Evolutionary conservation across 805 yeast genomes (phyloP).

Genomic region (Lipomyces kockii): DNA sequence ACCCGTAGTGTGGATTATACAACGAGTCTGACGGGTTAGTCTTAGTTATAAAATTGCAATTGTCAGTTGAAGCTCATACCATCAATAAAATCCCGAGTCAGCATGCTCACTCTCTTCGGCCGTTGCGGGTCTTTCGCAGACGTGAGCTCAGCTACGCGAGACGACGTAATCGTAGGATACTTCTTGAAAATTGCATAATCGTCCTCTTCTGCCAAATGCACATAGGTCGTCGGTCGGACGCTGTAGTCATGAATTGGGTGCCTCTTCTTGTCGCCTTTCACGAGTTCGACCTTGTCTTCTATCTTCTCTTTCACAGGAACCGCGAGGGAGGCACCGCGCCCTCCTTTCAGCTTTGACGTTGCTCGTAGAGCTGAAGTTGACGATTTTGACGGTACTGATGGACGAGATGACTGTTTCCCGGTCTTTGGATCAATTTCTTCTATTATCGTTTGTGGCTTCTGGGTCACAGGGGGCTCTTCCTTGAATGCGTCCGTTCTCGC

Average conservation of each 20-base stretch:
- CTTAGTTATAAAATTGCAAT: not conserved
- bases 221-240: conserved; percentile 38
- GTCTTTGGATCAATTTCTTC: not conserved
- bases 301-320: conserved; percentile 8
- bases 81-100: conserved; percentile 79
- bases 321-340: conserved; percentile 28
- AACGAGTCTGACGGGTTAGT: conserved; percentile 62
- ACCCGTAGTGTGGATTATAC: conserved; percentile 82
- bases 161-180: conserved; percentile 52
- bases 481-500: not conserved
- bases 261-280: conserved; percentile 19
- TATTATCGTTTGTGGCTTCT: not conserved
- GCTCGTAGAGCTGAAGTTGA: conserved; percentile 22
- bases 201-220: conserved; percentile 41
- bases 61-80: conserved; percentile 15
- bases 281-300: conserved; percentile 6
- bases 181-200: conserved; percentile 49
- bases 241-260: conserved; percentile 35
- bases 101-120: conserved; percentile 70
- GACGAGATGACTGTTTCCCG: not conserved
- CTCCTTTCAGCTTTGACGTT: conserved; percentile 13
- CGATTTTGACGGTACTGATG: conserved; percentile 1
- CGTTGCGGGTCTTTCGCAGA: conserved; percentile 46
- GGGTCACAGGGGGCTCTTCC: not conserved
- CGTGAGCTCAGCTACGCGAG: conserved; percentile 43